Evolutionary conservation across 768 basidiomycete species (phyloP).

Genomic region (Thelephora ganbajun): DNA sequence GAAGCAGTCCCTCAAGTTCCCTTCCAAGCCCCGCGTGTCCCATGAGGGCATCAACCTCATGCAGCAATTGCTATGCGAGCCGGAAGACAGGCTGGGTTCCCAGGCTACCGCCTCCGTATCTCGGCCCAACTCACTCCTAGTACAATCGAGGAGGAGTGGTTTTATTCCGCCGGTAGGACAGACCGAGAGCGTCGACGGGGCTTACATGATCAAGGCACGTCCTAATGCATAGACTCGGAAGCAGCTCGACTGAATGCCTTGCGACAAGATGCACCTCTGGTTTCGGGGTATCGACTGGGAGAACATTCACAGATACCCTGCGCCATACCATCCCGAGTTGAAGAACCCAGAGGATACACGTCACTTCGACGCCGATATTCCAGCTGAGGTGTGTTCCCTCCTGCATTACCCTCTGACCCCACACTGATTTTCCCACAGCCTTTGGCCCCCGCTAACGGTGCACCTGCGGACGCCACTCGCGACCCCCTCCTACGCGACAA

Average conservation of each 20-base stretch:
- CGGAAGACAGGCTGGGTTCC: constrained; percentile 85
- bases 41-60: constrained; percentile 81
- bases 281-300: constrained; percentile 86
- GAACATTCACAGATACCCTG: constrained; percentile 68
- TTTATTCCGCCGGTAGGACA: constrained; percentile 39
- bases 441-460: constrained; percentile 79
- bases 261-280: constrained; percentile 65
- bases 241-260: constrained; percentile 1
- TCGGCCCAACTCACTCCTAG: constrained; percentile 65
- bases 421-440: constrained; percentile 42
- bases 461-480: constrained; percentile 68
- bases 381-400: constrained; percentile 52
- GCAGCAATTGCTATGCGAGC: constrained; percentile 83
- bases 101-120: constrained; percentile 52
- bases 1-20: constrained; percentile 81
- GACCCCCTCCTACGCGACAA: constrained; percentile 83
- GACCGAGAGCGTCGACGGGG: constrained; percentile 61
- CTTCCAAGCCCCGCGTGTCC: constrained; percentile 69
- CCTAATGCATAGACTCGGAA: constrained; percentile 4
- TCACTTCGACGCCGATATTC: constrained; percentile 94
- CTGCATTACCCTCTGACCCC: neutral
- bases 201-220: constrained; percentile 72
- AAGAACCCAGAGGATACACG: constrained; percentile 73
- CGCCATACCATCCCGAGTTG: constrained; percentile 86
- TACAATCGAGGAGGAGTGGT: constrained; percentile 61